Evolutionary conservation across 257 asterid genomes (phyloP).

Genomic region (Marsdenia floribunda): DNA sequence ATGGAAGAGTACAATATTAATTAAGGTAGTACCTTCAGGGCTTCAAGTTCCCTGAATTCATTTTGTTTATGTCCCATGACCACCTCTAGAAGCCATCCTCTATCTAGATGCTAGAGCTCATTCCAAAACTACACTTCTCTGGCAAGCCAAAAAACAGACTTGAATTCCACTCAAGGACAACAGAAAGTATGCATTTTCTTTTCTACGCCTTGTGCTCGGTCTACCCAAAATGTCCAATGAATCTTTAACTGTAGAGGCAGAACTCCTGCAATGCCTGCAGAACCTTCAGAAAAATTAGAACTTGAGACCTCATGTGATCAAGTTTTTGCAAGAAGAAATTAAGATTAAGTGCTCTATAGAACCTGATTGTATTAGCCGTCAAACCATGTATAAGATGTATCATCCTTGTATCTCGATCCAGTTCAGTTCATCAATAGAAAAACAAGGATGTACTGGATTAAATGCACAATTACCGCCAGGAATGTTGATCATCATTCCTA

Average conservation of each 20-base stretch:
- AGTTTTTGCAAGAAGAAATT: not conserved
- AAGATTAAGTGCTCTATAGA: not conserved
- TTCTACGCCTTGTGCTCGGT: no score
- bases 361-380: not conserved
- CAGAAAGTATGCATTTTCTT: not conserved
- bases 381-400: not conserved
- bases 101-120: not conserved
- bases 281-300: not conserved
- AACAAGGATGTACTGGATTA: not conserved
- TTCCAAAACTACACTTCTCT: not conserved
- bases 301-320: not conserved
- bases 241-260: not conserved
- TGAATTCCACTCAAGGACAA: not conserved
- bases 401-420: not conserved
- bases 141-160: not conserved
- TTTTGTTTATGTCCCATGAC: not conserved
- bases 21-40: not conserved
- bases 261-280: not conserved
- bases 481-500: constrained; percentile 31
- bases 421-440: not conserved
- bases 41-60: not conserved
- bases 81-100: not conserved
- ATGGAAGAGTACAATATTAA: not conserved
- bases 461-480: constrained; percentile 35
- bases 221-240: not conserved